Conservation (phyloP, 768 basidiomycete genomes). For the Lenzites betulinus region DNA sequence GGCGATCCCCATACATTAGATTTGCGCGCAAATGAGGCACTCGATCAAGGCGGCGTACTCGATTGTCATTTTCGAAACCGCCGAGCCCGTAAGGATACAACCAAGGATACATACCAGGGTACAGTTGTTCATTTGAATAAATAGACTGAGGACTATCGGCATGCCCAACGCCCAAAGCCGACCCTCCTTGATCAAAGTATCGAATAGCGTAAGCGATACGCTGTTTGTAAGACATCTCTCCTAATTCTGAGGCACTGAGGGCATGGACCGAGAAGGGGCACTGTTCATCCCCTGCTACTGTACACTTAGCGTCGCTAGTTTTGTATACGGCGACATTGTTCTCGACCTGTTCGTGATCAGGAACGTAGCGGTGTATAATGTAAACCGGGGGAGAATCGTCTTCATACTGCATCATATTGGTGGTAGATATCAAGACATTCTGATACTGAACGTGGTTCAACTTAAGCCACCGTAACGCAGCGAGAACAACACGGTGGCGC, state of each 20-base stretch:
- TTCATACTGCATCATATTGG: too few species aligned
- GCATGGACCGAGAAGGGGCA: conserved; percentile 44
- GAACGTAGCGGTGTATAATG: neutral
- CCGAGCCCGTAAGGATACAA: conserved; percentile 44
- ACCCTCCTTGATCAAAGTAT: conserved; percentile 32
- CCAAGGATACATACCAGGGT: conserved; percentile 44
- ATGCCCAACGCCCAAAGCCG: conserved; percentile 35
- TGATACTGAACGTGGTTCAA: too few species aligned
- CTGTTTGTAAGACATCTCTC: conserved; percentile 18
- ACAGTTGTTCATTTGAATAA: conserved; percentile 37
- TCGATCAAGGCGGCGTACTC: neutral
- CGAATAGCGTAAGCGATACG: conserved; percentile 30
- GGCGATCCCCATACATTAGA: conserved; percentile 42
- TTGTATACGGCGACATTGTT: neutral
- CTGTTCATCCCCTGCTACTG: neutral
- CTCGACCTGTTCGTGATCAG: neutral
- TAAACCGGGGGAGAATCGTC: neutral
- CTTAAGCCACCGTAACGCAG: too few species aligned
- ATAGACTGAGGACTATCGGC: conserved; percentile 30
- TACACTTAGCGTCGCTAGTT: neutral
- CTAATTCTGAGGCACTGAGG: conserved; percentile 29
- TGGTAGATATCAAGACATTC: too few species aligned
- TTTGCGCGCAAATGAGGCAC: conserved; percentile 30
- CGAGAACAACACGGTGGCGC: too few species aligned
- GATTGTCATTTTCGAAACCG: conserved; percentile 31